Conservation (phyloP, 768 basidiomycete species). For the Amanita rubescens region DNA sequence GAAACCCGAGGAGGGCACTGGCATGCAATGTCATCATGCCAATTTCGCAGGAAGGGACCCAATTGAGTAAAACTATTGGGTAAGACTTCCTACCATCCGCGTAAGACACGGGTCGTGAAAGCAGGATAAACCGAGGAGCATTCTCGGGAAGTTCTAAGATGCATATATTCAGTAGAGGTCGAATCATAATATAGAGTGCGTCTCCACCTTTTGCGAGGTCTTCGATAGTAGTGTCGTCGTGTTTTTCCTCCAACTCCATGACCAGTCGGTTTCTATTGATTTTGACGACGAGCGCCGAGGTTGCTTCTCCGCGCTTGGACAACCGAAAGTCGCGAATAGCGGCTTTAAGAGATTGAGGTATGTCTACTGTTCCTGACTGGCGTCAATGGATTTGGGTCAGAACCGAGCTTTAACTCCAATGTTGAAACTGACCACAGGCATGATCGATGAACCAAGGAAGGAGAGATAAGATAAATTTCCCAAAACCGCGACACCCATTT, state of each 20-base stretch:
- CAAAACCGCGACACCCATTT: not conserved
- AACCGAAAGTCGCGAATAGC: conserved; percentile 75
- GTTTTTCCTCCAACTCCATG: conserved; percentile 81
- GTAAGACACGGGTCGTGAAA: conserved; percentile 79
- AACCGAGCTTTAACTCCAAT: conserved; percentile 22
- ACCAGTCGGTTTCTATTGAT: conserved; percentile 77
- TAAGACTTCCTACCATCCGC: conserved; percentile 78
- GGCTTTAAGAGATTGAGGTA: conserved; percentile 71
- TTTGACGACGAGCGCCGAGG: conserved; percentile 81
- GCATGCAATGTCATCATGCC: conserved; percentile 76
- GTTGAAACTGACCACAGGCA: not conserved
- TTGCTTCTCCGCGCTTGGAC: conserved; percentile 63
- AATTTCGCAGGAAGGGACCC: conserved; percentile 78
- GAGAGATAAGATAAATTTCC: conserved; percentile 23
- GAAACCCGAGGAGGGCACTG: conserved; percentile 74
- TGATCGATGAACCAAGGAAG: conserved; percentile 1
- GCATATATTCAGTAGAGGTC: not conserved
- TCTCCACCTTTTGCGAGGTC: conserved; percentile 81
- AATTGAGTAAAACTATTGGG: conserved; percentile 83
- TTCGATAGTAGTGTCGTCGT: conserved; percentile 68
- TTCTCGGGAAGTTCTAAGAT: conserved; percentile 77
- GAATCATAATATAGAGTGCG: not conserved
- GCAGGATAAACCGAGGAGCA: conserved; percentile 77
- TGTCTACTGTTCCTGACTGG: conserved; percentile 62
- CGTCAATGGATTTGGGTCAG: not conserved